Base-by-base conservation (phyloP, 257 asterid species). In the Striga asiatica region DNA sequence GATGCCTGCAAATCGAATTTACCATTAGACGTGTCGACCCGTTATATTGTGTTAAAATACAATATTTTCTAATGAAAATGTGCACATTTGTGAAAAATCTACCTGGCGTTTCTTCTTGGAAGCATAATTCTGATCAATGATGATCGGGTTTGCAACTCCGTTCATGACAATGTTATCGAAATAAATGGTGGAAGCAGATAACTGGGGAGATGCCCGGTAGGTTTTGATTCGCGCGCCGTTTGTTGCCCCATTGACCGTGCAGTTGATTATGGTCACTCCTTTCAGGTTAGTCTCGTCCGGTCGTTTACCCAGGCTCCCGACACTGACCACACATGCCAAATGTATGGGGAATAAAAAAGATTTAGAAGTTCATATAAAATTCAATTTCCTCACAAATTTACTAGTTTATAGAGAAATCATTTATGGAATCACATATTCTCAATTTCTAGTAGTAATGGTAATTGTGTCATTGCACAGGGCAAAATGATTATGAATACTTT, bases 201-300 rank as follows among this genome's bases (percentile, higher is more conserved):
- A 5, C 2, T 19, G 23, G 0, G 92, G 79, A 0, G 93, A 81
- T 0, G 34, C 63, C 29, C 62, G 78, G 61, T 67, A 80, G 14
- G 85, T 81, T 57, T 84, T 88, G 65, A 88, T 84, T 68, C 93
- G 78, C 18, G 80, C 95, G 4, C 95, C 95, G 8, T 88, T 81
- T 24, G 80, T 71, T 18, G 97, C 76, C 6, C 82, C 79, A 1
- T 12, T 65, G 12, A 88, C 21, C 2, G 89, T 81, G 52, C 88
- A 84, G 11, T 84, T 79, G 16, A 6, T 67, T 39, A 84, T n/a
- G 0, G 57, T 58, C 3, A 88, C 55, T 4, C 73, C 75, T 4
- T 34, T 68, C 23, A 87, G 53, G 11, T 50, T 58, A 0, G 62
- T 62, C 45, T 87, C 96, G 2, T 47, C 14, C 0, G 38, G 43